Conservation (phyloP, 345 rosid species). For the Pistacia integerrima region DNA sequence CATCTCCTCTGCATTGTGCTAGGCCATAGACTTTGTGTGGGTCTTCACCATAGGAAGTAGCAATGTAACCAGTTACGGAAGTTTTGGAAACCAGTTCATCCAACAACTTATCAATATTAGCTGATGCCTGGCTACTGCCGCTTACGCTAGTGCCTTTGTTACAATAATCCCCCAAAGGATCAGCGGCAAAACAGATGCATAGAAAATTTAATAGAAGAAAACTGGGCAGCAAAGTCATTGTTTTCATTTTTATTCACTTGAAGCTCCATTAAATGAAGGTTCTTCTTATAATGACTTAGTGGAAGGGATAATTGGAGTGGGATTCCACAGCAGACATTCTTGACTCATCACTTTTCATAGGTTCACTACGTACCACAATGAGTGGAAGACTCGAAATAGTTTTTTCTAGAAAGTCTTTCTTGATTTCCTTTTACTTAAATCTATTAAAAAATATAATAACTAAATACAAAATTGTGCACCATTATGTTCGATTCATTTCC, state of each 20-base stretch:
- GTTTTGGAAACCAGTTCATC: constrained; percentile 43
- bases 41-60: constrained; percentile 40
- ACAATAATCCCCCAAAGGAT: constrained; percentile 60
- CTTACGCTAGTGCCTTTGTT: constrained; percentile 33
- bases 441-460: neutral
- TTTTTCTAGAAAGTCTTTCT: neutral
- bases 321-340: constrained; percentile 10
- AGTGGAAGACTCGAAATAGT: neutral
- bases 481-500: neutral
- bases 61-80: constrained; percentile 42
- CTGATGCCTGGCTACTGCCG: constrained; percentile 34
- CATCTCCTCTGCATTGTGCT: constrained; percentile 82
- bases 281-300: neutral
- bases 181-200: constrained; percentile 37
- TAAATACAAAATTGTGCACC: neutral
- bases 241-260: constrained; percentile 4
- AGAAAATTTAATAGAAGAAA: constrained; percentile 34
- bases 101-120: constrained; percentile 48
- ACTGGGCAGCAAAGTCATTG: constrained; percentile 24
- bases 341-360: constrained; percentile 3
- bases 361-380: neutral
- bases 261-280: neutral
- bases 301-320: neutral
- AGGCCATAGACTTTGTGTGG: constrained; percentile 61
- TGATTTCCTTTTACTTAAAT: neutral